These are phyloP conservation scores for Galerina marginata DNA, from an alignment of 768 basidiomycete species.

Conservation along the genomic window DNA sequence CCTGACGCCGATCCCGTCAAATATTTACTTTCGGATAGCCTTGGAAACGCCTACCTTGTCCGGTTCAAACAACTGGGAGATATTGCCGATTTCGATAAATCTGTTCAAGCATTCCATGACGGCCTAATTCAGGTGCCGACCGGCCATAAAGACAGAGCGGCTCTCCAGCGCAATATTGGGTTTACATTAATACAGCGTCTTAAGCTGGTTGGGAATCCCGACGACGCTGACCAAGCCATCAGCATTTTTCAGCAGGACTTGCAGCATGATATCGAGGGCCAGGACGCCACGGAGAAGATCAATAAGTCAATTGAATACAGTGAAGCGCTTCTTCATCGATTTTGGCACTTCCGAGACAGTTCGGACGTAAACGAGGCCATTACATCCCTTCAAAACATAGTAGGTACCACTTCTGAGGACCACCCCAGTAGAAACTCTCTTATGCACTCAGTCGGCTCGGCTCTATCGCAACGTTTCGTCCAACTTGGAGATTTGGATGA, in stretches of 20 bases:
- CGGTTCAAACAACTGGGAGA: conserved; percentile 12
- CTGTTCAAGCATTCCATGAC: neutral
- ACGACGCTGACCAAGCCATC: conserved; percentile 3
- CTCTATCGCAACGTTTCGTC: conserved; percentile 3
- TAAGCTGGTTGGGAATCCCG: neutral
- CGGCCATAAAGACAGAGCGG: neutral
- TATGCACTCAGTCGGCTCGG: conserved; percentile 1
- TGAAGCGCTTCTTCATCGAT: conserved; percentile 7
- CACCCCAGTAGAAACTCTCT: too few species aligned
- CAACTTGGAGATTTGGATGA: conserved; percentile 4
- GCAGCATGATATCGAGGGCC: neutral
- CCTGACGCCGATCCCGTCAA: neutral
- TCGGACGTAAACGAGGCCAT: conserved; percentile 5
- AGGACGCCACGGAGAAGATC: neutral
- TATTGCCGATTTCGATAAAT: conserved; percentile 9
- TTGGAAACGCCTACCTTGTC: neutral
- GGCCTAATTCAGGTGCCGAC: neutral
- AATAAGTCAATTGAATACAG: neutral
- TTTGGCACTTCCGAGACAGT: neutral
- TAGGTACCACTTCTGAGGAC: too few species aligned
- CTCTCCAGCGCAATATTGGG: neutral
- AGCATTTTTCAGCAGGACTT: neutral
- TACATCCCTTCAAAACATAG: neutral
- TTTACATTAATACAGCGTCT: neutral
- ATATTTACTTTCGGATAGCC: neutral